Percentiles rank a stretch among this genome's conserved stretches.
These are phyloP conservation scores for Rhizomucor miehei DNA, from an alignment of 371 early-diverging fungal species.

Conservation along the genomic window DNA sequence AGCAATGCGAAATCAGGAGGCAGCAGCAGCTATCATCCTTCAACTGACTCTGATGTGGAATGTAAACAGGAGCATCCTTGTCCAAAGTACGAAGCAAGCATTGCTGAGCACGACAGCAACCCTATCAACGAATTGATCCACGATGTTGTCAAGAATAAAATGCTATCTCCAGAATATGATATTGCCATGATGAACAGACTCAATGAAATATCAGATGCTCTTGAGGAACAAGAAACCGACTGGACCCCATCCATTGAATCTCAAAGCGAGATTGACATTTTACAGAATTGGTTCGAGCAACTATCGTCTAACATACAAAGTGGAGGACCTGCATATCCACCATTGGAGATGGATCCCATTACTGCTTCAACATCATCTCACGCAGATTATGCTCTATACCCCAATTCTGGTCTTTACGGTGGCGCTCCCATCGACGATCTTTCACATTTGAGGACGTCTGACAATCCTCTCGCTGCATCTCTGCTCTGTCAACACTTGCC, in stretches of 20 bases:
- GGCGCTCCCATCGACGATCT: too few species aligned
- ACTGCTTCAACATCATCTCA: too few species aligned
- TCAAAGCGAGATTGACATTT: slow-evolving; percentile 34
- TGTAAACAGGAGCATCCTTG: slow-evolving; percentile 1
- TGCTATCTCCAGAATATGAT: slow-evolving; percentile 42
- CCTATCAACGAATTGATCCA: slow-evolving; percentile 43
- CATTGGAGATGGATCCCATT: too few species aligned
- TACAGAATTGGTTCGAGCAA: slow-evolving; percentile 51
- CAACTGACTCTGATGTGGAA: slow-evolving; percentile 9
- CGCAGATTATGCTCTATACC: slow-evolving; percentile 1
- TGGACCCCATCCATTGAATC: slow-evolving; percentile 36
- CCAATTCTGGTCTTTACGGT: not conserved
- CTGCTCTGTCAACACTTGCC: slow-evolving; percentile 1
- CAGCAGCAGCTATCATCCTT: slow-evolving; percentile 9
- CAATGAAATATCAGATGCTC: slow-evolving; percentile 31
- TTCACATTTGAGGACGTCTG: not conserved
- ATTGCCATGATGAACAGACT: slow-evolving; percentile 52
- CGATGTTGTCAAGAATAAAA: slow-evolving; percentile 39
- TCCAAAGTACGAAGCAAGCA: too few species aligned
- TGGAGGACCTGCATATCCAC: slow-evolving; percentile 1
- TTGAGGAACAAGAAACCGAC: slow-evolving; percentile 17
- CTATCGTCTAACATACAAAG: slow-evolving; percentile 42
- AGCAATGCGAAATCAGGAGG: not conserved
- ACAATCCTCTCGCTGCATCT: slow-evolving; percentile 6
- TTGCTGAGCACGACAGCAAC: slow-evolving; percentile 1